phyloP scores from a whole-genome alignment of 176 grass and related monocot species.

The Saccharum spontaneum region DNA sequence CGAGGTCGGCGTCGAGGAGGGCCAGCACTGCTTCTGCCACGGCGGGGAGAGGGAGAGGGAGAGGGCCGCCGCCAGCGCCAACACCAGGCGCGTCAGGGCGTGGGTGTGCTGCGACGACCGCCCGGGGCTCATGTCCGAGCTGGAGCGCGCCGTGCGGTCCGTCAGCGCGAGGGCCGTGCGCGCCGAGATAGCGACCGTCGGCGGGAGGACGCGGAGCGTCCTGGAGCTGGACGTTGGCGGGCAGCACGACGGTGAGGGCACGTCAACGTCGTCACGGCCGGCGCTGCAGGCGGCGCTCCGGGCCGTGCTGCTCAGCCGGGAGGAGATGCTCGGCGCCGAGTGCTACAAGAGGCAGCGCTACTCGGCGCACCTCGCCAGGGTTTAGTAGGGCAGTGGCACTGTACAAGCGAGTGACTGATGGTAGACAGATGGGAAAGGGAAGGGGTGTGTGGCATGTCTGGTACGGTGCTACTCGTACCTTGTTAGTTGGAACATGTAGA shows the following conservation, averaged over 20 bases:
- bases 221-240: conserved; percentile 63
- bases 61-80: neutral
- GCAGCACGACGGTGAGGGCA: neutral
- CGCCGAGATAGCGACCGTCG: conserved; percentile 85
- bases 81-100: conserved; percentile 46
- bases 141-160: conserved; percentile 68
- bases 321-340: conserved; percentile 53
- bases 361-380: conserved; percentile 44
- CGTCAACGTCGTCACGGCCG: neutral
- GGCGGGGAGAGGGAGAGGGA: neutral
- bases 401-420: neutral
- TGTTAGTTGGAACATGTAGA: conserved; percentile 9
- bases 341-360: conserved; percentile 64
- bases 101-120: conserved; percentile 91
- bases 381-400: conserved; percentile 1
- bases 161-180: conserved; percentile 73
- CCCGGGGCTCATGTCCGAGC: conserved; percentile 81
- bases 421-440: neutral
- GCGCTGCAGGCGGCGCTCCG: conserved; percentile 76
- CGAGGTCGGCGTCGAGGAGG: conserved; percentile 74
- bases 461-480: neutral
- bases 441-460: conserved; percentile 3
- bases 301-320: conserved; percentile 59
- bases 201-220: conserved; percentile 67
- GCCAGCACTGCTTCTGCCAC: conserved; percentile 8